Conservation (phyloP, 352 stramenopile genomes). For the Pythium aquatile region DNA sequence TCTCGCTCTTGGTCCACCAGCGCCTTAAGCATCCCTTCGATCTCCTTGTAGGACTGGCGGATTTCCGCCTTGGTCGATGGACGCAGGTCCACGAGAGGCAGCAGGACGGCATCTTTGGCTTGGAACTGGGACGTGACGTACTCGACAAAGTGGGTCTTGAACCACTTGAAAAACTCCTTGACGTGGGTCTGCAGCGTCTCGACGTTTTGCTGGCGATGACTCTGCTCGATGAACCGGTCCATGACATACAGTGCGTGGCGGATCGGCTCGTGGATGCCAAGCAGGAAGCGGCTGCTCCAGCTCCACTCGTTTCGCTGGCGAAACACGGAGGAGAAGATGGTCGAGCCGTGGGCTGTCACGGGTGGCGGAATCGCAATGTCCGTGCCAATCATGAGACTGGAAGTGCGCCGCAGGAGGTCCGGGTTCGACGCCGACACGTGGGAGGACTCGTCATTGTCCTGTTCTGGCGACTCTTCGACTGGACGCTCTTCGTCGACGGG, state of each 20-base stretch:
- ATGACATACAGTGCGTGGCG: conserved; percentile 81
- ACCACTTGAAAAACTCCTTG: conserved; percentile 76
- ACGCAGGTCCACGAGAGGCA: conserved; percentile 65
- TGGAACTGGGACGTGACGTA: conserved; percentile 74
- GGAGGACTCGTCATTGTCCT: conserved; percentile 15
- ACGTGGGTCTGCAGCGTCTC: conserved; percentile 53
- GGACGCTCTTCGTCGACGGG: background rate
- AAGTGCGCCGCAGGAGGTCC: conserved; percentile 12
- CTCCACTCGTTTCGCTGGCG: conserved; percentile 46
- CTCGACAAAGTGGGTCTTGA: conserved; percentile 78
- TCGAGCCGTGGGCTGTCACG: conserved; percentile 46
- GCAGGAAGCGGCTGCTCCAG: conserved; percentile 75
- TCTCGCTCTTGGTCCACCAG: conserved; percentile 55
- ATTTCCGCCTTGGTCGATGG: conserved; percentile 65
- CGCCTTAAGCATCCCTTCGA: conserved; percentile 52
- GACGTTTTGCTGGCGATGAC: conserved; percentile 32
- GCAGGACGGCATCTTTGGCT: conserved; percentile 60
- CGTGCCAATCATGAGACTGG: conserved; percentile 14
- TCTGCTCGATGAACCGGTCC: conserved; percentile 75
- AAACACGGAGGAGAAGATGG: conserved; percentile 75
- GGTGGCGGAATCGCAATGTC: conserved; percentile 44
- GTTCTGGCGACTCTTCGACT: background rate
- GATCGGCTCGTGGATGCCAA: conserved; percentile 76
- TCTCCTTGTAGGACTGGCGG: conserved; percentile 54
- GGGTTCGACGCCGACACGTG: conserved; percentile 10